phyloP scores from a whole-genome alignment of 805 yeast genomes.

The Zygoascus flipseniorum region DNA sequence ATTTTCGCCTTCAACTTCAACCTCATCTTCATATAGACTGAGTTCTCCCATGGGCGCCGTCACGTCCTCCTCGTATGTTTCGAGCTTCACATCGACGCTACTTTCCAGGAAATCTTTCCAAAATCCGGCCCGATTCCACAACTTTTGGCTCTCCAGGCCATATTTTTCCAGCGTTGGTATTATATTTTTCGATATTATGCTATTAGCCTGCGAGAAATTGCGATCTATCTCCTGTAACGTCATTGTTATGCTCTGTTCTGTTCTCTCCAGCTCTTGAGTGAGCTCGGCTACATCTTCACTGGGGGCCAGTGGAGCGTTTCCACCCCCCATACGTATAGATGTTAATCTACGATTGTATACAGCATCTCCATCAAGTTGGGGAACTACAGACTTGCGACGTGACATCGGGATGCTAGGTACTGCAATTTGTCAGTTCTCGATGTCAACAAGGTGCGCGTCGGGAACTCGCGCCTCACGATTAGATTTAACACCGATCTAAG shows the following conservation, averaged over 20 bases:
- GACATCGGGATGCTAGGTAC: background rate
- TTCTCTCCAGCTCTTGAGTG: conserved; percentile 45
- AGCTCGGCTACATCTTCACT: conserved; percentile 5
- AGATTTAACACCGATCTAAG: no score
- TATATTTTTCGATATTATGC: conserved; percentile 55
- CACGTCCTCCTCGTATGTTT: conserved; percentile 39
- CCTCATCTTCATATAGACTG: conserved; percentile 4
- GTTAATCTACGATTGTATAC: background rate
- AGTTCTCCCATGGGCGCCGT: conserved; percentile 10
- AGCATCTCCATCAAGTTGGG: background rate
- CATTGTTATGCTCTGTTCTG: conserved; percentile 74
- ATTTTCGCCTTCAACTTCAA: background rate
- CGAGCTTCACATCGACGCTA: conserved; percentile 57
- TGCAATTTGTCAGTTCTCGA: background rate
- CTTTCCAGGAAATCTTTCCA: conserved; percentile 75
- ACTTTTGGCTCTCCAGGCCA: conserved; percentile 45
- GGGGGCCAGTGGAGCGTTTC: background rate
- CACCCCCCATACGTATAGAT: conserved; percentile 2
- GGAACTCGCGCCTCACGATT: background rate
- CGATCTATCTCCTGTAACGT: conserved; percentile 72
- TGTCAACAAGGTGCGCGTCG: background rate
- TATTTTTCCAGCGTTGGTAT: conserved; percentile 61
- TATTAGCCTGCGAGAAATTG: conserved; percentile 59
- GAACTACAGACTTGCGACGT: background rate
- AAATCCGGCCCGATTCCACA: conserved; percentile 49